These are phyloP conservation scores for Condylostoma magnum DNA, from an alignment of 169 alveolate species.

Conservation along the genomic window DNA sequence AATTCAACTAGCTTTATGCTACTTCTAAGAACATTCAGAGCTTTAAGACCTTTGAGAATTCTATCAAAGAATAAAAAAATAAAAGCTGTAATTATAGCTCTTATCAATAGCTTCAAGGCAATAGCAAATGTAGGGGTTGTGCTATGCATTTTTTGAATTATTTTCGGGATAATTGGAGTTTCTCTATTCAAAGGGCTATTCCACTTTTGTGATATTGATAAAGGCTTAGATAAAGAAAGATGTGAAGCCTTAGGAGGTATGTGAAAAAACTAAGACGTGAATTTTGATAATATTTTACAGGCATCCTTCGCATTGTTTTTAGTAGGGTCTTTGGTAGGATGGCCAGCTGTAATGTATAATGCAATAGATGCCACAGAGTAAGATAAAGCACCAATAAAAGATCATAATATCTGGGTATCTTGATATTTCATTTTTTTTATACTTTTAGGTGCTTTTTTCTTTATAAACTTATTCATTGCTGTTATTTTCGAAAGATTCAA, in stretches of 20 bases:
- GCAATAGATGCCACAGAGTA: constrained; percentile 52
- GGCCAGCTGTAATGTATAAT: constrained; percentile 74
- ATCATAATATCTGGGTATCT: constrained; percentile 40
- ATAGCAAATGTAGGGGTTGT: constrained; percentile 69
- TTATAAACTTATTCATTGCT: constrained; percentile 77
- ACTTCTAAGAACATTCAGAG: constrained; percentile 70
- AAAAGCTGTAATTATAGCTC: constrained; percentile 66
- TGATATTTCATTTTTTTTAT: constrained; percentile 64
- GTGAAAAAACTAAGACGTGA: constrained; percentile 56
- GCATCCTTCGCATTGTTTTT: constrained; percentile 71
- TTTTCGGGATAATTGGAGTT: constrained; percentile 79
- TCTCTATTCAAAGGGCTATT: constrained; percentile 61
- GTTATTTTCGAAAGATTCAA: constrained; percentile 78
- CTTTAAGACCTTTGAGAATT: constrained; percentile 72
- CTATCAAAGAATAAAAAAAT: constrained; percentile 66
- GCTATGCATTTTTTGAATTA: constrained; percentile 55
- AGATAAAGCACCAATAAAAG: constrained; percentile 54
- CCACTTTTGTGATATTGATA: constrained; percentile 50
- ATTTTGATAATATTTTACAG: constrained; percentile 63
- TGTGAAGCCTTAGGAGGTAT: constrained; percentile 42
- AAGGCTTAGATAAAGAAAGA: background rate
- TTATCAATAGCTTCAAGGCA: constrained; percentile 66
- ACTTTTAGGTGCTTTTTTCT: constrained; percentile 64
- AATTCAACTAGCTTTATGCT: constrained; percentile 41
- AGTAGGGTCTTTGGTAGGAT: constrained; percentile 68